Evolutionary conservation across 2,329 filamentous ascomycete species (phyloP), one percentile per base, ranked within the genome.

Genomic region (Calonectria pauciramosa): DNA sequence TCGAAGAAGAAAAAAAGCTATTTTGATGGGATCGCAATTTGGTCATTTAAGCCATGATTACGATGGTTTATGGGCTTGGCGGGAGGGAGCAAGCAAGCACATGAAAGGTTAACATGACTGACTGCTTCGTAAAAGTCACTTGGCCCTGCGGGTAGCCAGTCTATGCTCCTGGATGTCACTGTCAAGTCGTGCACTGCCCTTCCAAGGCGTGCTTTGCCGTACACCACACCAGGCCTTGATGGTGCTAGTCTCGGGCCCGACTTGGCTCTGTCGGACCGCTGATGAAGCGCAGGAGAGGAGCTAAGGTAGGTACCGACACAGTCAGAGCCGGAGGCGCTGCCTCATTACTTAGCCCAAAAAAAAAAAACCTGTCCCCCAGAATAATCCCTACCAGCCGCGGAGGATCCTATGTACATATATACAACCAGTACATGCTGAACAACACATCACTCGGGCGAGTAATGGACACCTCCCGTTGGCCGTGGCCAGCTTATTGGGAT

Each of bases 401-500:
- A 63, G 32, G 56, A 70, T 70, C 52, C 36, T 51, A 14, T 30
- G 67, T 63, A 69, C 68, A 69, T 60, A 56, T 68, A 26, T 51
- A 41, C 65, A 68, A 23, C 13, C 64, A 36, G 64, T 51, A 36
- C 65, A 68, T 52, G 34, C 49, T 54, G 65, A 63, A 63, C 52
- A 73, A 49, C 66, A 28, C 68, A 68, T 52, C 64, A 44, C 70
- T 16, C 32, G 41, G 70, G 70, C 63, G 70, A 68, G 70, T 72
- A 64, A 64, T 47, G 54, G 47, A 59, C 49, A 44, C 59, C 38
- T 47, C 65, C 51, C 60, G 71, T 70, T 73, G 67, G 71, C 60
- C 38, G 63, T 68, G 51, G 71, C 47, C 67, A 54, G 67, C 32
- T 69, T 70, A 70, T 73, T 70, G 51, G 67, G 32, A 70, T 70